Evolutionary conservation across 78 protist genomes (phyloP).

Genomic region (Isochrysis galbana): DNA sequence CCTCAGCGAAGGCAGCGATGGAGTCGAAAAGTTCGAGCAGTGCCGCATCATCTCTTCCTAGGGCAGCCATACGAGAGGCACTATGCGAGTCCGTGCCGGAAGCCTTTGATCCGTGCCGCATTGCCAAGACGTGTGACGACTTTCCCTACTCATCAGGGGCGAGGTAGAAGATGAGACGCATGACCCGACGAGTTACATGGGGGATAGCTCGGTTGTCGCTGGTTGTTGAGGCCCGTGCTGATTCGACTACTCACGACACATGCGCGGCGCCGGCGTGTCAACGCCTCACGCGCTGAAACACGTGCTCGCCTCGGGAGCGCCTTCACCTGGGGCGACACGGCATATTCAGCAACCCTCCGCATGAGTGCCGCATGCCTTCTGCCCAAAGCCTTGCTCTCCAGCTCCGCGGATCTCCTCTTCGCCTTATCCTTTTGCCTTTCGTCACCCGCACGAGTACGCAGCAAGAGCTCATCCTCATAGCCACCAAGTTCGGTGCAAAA

Average conservation of each 20-base stretch:
- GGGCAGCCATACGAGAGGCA: neutral
- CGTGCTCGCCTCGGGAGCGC: too few relatives aligned
- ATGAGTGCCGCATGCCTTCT: neutral
- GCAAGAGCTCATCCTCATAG: neutral
- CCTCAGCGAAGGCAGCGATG: neutral
- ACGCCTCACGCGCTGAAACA: too few relatives aligned
- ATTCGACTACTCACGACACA: too few relatives aligned
- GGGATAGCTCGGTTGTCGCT: too few relatives aligned
- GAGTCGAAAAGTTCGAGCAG: neutral
- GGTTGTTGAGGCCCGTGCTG: too few relatives aligned
- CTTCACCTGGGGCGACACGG: neutral
- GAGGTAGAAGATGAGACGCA: too few relatives aligned
- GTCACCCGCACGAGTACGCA: neutral
- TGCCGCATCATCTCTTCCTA: neutral
- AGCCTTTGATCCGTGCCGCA: neutral
- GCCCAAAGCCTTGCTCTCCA: too few relatives aligned
- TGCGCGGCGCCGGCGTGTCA: too few relatives aligned
- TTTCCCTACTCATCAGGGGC: too few relatives aligned
- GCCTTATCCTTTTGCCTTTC: constrained; percentile 28
- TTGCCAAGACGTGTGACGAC: neutral
- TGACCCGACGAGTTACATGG: too few relatives aligned
- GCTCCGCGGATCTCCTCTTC: neutral
- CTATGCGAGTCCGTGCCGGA: neutral
- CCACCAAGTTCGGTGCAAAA: constrained; percentile 9
- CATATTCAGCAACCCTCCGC: neutral